These are phyloP conservation scores for Aspergillus nomiae DNA, from an alignment of 2,329 filamentous ascomycete species.

Conservation along the genomic window DNA sequence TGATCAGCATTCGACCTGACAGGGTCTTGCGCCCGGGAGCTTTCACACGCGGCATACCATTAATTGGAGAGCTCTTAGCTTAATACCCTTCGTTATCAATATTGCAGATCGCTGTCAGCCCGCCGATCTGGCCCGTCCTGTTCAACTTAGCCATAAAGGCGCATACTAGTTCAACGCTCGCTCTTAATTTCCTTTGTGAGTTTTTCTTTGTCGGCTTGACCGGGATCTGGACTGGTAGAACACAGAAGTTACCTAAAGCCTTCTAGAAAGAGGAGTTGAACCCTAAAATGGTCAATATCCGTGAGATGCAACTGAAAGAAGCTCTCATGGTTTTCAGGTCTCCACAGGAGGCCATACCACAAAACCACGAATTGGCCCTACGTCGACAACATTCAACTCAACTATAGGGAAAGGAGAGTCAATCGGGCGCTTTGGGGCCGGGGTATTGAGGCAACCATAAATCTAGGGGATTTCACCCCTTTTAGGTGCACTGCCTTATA, in stretches of 20 bases:
- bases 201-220: neutral
- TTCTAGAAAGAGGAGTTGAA: neutral
- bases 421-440: neutral
- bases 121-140: neutral
- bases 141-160: neutral
- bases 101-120: neutral
- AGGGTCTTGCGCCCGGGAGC: neutral
- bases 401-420: neutral
- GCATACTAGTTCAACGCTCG: neutral
- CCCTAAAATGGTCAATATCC: neutral
- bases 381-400: neutral
- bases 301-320: neutral
- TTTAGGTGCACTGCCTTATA: neutral
- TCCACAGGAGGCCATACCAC: neutral
- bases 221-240: neutral
- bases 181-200: neutral
- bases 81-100: neutral
- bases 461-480: neutral
- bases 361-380: neutral
- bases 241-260: neutral
- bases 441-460: neutral
- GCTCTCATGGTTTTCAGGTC: neutral
- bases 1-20: neutral
- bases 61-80: neutral
- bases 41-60: neutral